Base-by-base conservation (phyloP, 2,329 filamentous ascomycete species). In the Colletotrichum higginsianum region DNA sequence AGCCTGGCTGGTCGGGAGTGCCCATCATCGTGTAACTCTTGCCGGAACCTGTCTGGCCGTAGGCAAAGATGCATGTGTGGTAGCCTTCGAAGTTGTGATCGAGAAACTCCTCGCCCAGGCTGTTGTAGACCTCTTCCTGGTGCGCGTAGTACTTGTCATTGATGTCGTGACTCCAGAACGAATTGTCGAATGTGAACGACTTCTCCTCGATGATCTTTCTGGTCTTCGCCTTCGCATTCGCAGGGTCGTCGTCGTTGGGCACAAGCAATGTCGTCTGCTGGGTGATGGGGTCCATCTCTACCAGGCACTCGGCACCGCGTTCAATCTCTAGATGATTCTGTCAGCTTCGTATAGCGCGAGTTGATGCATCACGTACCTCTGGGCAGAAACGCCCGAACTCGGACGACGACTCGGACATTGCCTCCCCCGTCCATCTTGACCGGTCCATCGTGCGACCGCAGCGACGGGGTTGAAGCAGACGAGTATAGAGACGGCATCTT, bases 1-100 rank as follows among this genome's bases (percentile, higher is more conserved):
- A 87, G 5, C 96, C 96, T 0, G 95, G 94, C 75, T 97, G 90
- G 40, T 96, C 93, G 7, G 92, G 87, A 1, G 88, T 91, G 53
- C 96, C 96, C 96, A 99, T 99, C 91, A 93, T 99, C 52, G 96
- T 98, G 84, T 98, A 99, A 80, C 94, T 97, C 86, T 99, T 99
- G 62, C 96, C 96, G 0, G 95, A 97, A 30, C 96, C 96, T 0
- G 96, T 99, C 85, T 99, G 96, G 13, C 96, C 96, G 79, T 99
- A 98, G 72, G 96, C 96, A 80, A 99, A 98, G 76, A 99, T 99
- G 82, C 96, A 99, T 0, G 96, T 99, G 83, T 99, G 96, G 84
- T 99, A 99, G 74, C 96, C 96, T 80, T 98, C 95, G 78, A 99
- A 99, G 84, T 99, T 99, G 87, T 99, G 96, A 82, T 99, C 96